phyloP scores from a whole-genome alignment of 78 protist genomes.

The Dictyostelium citrinum region DNA sequence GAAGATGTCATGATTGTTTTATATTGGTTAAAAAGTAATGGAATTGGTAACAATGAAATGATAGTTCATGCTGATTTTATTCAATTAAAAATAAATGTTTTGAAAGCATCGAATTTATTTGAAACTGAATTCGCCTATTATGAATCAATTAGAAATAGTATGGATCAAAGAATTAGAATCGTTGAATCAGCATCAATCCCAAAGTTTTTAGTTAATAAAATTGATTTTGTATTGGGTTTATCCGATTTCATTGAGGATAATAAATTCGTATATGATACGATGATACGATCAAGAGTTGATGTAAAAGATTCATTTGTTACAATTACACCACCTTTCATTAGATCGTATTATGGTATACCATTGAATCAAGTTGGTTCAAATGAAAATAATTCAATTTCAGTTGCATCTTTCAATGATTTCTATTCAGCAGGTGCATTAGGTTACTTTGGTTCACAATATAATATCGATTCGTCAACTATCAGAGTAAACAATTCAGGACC shows the following conservation, averaged over 20 bases:
- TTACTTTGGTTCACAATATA: not conserved
- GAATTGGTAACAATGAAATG: not conserved
- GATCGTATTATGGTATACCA: conserved; percentile 1
- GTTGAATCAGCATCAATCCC: conserved; percentile 48
- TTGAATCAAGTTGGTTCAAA: not conserved
- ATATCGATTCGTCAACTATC: not conserved
- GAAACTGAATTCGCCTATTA: not conserved
- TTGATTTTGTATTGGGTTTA: conserved; percentile 72
- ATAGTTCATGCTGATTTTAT: conserved; percentile 9
- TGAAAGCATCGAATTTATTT: conserved; percentile 7
- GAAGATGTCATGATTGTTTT: not conserved
- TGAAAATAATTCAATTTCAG: not conserved
- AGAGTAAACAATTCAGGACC: not conserved
- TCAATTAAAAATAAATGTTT: not conserved
- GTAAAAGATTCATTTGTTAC: not conserved
- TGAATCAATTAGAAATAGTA: not conserved
- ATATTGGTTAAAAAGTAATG: not conserved
- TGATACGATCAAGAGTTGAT: not conserved
- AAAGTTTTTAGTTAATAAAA: not conserved
- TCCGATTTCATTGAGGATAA: conserved; percentile 61
- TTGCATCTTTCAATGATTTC: conserved; percentile 47
- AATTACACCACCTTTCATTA: not conserved
- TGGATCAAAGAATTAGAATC: not conserved
- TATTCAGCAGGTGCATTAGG: not conserved
- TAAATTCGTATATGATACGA: not conserved